These are phyloP conservation scores for Croton setiger DNA, from an alignment of 441 rosid species.

Conservation along the genomic window DNA sequence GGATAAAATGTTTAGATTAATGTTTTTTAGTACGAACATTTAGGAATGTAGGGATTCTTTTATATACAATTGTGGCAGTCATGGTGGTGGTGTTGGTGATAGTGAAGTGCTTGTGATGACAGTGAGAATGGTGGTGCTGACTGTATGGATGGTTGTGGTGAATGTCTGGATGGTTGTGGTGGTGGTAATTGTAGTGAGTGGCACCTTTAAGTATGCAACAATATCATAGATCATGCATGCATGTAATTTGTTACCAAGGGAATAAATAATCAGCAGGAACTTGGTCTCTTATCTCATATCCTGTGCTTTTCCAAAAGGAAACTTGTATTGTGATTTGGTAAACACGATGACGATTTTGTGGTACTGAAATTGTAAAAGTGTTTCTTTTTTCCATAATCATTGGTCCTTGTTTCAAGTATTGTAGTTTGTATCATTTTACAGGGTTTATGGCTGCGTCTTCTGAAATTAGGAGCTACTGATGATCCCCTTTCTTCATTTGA, in stretches of 20 bases:
- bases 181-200: not conserved
- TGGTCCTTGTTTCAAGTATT: not conserved
- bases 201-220: not conserved
- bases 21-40: not conserved
- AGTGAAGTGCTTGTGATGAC: not conserved
- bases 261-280: not conserved
- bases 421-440: constrained; percentile 26
- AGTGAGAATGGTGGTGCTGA: not conserved
- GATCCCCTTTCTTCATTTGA: constrained; percentile 99
- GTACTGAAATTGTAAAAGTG: constrained; percentile 19
- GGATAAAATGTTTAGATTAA: not conserved
- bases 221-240: not conserved
- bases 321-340: not conserved
- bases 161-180: not conserved
- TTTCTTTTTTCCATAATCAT: constrained; percentile 1
- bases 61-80: not conserved
- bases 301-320: not conserved
- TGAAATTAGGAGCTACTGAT: constrained; percentile 82
- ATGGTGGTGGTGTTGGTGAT: not conserved
- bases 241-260: not conserved
- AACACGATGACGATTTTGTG: constrained; percentile 9
- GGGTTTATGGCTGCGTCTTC: constrained; percentile 98
- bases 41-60: not conserved
- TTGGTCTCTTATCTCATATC: constrained; percentile 7
- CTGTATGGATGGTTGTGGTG: not conserved